Evolutionary conservation across 257 asterid species (phyloP), one percentile per base, ranked within the genome.

Genomic region (Eucommia ulmoides): DNA sequence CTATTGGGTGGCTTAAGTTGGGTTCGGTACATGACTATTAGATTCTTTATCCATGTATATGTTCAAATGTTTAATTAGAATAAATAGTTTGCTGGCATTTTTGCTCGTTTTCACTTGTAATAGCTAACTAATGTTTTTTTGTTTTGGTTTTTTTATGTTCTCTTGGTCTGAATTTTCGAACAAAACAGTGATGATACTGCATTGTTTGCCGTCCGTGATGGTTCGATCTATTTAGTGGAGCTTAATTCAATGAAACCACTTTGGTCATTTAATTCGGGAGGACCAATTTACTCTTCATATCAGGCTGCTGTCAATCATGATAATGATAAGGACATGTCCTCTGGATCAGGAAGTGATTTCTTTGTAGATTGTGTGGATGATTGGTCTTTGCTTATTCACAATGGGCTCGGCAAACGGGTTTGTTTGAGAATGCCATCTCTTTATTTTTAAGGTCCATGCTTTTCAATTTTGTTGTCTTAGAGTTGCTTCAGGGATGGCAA

Each of bases 231-330:
- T 61, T 70, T 84, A 33, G 23, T 77, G 77, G 94, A 84, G 53
- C 80, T 70, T 51, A 78, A 69, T 55, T 74, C 96, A 16, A n/a
- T 48, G 62, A 78, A 74, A 55, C 83, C 91, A 23, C 68, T 85
- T 61, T 85, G 98, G 98, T 84, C 94, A 50, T 85, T 89, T 76
- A 65, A 79, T 20, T 76, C 96, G 1, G 98, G 98, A 41, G 52
- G 81, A 38, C 52, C 73, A 55, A 85, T 89, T 55, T 85, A 89
- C 73, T 78, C 94, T 51, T 82, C 98, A 23, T 82, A 84, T 62
- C 98, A 89, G 71, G 91, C 93, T 41, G 75, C 93, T 52, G 41
- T 53, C 41, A 17, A 47, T 19, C 20, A 51, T 24, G 56, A 59
- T 63, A 53, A 54, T 54, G 78, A 77, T 5, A 29, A 29, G 49